These are phyloP conservation scores for Breynia disticha DNA, from an alignment of 441 rosid species.

Conservation along the genomic window DNA sequence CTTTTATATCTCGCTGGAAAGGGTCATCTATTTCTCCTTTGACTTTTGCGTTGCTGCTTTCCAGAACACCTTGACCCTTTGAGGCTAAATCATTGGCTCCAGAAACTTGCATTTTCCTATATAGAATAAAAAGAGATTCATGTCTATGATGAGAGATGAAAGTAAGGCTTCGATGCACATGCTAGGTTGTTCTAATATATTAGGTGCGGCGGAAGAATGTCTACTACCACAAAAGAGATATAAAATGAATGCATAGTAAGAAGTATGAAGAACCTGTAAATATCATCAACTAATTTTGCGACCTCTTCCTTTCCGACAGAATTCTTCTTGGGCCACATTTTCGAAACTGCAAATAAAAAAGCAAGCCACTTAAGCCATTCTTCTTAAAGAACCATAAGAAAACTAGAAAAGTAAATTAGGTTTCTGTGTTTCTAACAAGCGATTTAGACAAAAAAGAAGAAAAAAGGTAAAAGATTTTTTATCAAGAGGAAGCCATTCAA, in stretches of 20 bases:
- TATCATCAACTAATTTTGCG: conserved; percentile 83
- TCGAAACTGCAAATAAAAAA: conserved; percentile 35
- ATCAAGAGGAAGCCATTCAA: no score
- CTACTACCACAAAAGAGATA: neutral
- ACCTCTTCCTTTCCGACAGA: conserved; percentile 67
- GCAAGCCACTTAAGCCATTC: neutral
- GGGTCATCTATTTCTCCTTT: conserved; percentile 63
- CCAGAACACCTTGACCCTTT: conserved; percentile 62
- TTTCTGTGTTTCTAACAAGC: no score
- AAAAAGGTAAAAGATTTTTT: no score
- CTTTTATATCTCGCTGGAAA: conserved; percentile 44
- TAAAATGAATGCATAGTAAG: neutral
- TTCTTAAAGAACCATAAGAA: no score
- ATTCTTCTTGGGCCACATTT: conserved; percentile 63
- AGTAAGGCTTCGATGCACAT: neutral
- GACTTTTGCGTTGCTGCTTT: conserved; percentile 47
- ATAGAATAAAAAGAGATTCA: conserved; percentile 14
- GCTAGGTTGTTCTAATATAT: neutral
- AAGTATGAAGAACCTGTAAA: conserved; percentile 49
- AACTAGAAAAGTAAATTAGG: no score
- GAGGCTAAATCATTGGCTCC: conserved; percentile 89
- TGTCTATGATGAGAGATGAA: conserved; percentile 13
- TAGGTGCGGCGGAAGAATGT: neutral
- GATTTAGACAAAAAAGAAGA: no score
- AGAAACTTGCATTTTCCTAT: conserved; percentile 88